phyloP scores from a whole-genome alignment of 2,329 filamentous ascomycete genomes.

The Macroventuria anomochaeta region DNA sequence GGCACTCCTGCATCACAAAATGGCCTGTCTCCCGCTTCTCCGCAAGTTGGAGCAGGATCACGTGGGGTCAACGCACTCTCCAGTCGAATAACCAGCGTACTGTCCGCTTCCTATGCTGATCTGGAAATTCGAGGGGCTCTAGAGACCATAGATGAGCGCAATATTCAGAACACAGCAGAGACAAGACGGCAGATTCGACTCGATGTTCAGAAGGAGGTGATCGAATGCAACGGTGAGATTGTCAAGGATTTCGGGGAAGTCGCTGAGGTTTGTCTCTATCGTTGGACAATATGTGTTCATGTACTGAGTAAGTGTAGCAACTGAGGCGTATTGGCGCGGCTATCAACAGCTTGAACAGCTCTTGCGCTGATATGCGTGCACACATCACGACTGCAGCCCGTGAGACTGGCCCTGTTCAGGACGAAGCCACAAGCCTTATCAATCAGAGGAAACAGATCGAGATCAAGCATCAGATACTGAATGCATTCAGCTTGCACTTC shows the following conservation, averaged over 20 bases:
- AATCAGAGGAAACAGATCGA: conserved; percentile 76
- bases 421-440: conserved; percentile 77
- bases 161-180: conserved; percentile 75
- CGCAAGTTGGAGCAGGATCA: conserved; percentile 31
- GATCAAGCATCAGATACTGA: conserved; percentile 77
- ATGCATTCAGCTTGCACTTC: conserved; percentile 82
- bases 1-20: conserved; percentile 34
- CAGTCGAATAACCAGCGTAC: conserved; percentile 80
- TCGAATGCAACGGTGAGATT: conserved; percentile 89
- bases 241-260: conserved; percentile 88
- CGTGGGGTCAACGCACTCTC: conserved; percentile 70
- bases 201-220: conserved; percentile 88
- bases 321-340: conserved; percentile 81
- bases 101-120: conserved; percentile 92
- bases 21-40: conserved; percentile 37
- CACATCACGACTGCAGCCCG: conserved; percentile 77
- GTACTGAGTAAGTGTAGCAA: conserved; percentile 66
- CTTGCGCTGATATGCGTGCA: conserved; percentile 78
- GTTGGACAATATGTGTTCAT: neutral
- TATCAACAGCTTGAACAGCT: conserved; percentile 78
- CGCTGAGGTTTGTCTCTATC: conserved; percentile 68
- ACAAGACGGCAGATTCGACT: conserved; percentile 79
- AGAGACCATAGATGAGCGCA: conserved; percentile 74
- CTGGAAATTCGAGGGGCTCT: conserved; percentile 88
- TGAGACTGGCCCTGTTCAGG: conserved; percentile 75